These are phyloP conservation scores for Neopestalotiopsis sp. DNA, from an alignment of 2,329 filamentous ascomycete genomes.

Conservation along the genomic window DNA sequence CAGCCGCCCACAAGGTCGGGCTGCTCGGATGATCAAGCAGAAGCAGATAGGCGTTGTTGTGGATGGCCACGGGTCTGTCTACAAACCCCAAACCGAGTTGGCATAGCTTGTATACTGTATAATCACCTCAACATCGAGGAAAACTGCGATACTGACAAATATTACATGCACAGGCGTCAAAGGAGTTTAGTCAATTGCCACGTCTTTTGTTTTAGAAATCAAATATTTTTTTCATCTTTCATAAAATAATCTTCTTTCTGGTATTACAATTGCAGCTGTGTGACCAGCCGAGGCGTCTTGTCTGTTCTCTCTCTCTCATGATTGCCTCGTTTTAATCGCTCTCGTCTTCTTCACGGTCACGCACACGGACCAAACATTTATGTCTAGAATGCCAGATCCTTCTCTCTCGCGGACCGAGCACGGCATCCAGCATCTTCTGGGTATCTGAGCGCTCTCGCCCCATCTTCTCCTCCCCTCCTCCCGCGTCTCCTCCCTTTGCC, in stretches of 20 bases:
- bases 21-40: no score
- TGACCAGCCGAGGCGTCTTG: not conserved
- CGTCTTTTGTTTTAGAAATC: not conserved
- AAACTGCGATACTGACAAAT: not conserved
- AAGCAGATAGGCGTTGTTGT: not conserved
- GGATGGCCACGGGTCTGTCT: not conserved
- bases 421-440: constrained; percentile 61
- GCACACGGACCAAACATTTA: constrained; percentile 59
- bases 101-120: not conserved
- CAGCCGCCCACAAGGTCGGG: not conserved
- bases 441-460: constrained; percentile 51
- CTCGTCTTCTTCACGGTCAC: constrained; percentile 42
- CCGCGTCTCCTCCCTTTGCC: constrained; percentile 33
- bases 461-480: constrained; percentile 24
- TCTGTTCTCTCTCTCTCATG: not conserved
- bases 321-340: constrained; percentile 2
- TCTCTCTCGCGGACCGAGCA: constrained; percentile 63
- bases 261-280: not conserved
- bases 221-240: constrained; percentile 6
- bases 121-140: not conserved
- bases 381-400: constrained; percentile 69
- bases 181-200: not conserved
- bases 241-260: not conserved
- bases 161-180: not conserved
- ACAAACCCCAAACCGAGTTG: not conserved